A percentile compares a stretch with the other conserved stretches of the same genome.
Conservation (phyloP, 371 early-diverging fungal species). For the Mortierella sp. region DNA sequence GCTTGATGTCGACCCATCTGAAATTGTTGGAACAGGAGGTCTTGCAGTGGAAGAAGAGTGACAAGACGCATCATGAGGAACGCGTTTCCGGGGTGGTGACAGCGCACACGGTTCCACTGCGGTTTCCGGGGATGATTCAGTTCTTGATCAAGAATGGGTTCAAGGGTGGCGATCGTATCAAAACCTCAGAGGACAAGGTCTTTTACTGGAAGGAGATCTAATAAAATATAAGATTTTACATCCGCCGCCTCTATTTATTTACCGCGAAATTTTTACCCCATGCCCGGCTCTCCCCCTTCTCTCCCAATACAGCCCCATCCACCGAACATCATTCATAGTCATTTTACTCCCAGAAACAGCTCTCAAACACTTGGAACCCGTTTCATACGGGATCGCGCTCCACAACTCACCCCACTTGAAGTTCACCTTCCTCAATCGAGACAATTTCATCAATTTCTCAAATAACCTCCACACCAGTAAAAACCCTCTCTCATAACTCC, state of each 20-base stretch:
- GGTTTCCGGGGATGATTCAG: conserved; percentile 5
- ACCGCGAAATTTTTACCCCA: not conserved
- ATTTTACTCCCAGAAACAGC: not conserved
- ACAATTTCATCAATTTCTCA: not conserved
- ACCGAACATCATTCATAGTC: not conserved
- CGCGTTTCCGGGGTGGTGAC: not conserved
- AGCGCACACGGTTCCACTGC: not conserved
- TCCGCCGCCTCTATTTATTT: too few species aligned
- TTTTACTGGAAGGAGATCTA: conserved; percentile 3
- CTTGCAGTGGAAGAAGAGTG: not conserved
- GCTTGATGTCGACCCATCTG: not conserved
- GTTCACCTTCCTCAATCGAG: not conserved
- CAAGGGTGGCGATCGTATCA: not conserved
- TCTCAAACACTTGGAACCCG: not conserved
- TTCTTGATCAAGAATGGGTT: conserved; percentile 1
- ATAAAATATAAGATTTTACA: not conserved
- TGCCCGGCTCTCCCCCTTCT: not conserved
- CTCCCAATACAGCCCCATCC: not conserved
- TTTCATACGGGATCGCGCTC: not conserved
- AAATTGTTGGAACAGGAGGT: not conserved
- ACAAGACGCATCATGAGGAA: not conserved
- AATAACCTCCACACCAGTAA: not conserved
- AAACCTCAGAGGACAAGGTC: not conserved
- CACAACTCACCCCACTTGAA: not conserved
- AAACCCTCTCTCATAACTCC: not conserved